Evolutionary conservation across 2,329 filamentous ascomycete species (phyloP), one percentile per base, ranked within the genome.

Genomic region (Epichloe glyceriae): DNA sequence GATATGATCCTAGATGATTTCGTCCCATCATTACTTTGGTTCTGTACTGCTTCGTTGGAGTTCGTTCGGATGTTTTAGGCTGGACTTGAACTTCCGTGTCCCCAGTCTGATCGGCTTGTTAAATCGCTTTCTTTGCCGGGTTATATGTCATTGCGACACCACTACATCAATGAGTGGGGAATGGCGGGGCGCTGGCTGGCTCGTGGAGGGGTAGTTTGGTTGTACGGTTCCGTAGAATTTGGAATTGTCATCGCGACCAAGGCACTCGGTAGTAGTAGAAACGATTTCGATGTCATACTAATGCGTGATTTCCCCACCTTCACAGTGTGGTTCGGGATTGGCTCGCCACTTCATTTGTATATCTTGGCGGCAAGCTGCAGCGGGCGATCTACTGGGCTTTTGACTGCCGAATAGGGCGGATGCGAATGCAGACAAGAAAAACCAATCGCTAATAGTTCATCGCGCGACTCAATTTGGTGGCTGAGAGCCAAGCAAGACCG

Each of bases 401-500:
- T 39, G 15, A 6, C 17, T 10, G 12, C 14, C 15, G 7, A 17
- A 19, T 12, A 41, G n/a, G 15, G 39, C 39, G 3, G 17, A 26
- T 14, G 15, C 15, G 15, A 14, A 6, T 38, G 5, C 14, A 38
- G 35, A 38, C 12, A 38, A 38, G 15, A n/a, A 38, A 38, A n/a
- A 22, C 37, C 14, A 46, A n/a, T 46, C 46, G 40, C 20, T 44
- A 40, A 12, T 33, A 43, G 38, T 35, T 37, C 10, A 47, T 50
- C 5, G 30, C 40, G 15, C 34, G 33, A 7, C 41, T 42, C 17
- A 57, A 19, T 17, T 35, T n/a, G 20, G 35, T 26, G n/a, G 35
- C 50, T 35, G 20, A 49, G 10, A 47, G n/a, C 45, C 44, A 54
- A 20, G 55, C 55, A 15, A 55, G 17, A 20, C 47, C 48, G 10